These are phyloP conservation scores for Cyclocybe aegerita DNA, from an alignment of 768 basidiomycete genomes.

Conservation along the genomic window DNA sequence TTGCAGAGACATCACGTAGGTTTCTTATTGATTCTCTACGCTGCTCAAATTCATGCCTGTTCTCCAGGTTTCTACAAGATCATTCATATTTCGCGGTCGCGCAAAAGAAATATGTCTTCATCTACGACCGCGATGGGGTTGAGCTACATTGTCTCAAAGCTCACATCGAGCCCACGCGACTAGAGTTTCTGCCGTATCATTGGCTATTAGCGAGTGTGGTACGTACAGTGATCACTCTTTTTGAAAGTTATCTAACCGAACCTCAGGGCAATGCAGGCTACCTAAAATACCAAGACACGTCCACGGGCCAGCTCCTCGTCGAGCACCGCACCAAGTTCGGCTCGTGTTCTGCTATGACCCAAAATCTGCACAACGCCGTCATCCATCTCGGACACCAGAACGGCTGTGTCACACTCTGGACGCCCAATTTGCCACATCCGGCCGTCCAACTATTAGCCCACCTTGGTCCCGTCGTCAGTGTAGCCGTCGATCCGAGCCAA, in stretches of 20 bases:
- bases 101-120: slow-evolving; percentile 93
- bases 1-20: slow-evolving; percentile 82
- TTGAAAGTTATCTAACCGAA: slow-evolving; percentile 1
- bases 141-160: slow-evolving; percentile 85
- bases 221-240: slow-evolving; percentile 26
- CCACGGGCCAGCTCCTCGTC: slow-evolving; percentile 83
- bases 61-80: slow-evolving; percentile 80
- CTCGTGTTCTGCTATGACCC: slow-evolving; percentile 79
- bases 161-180: slow-evolving; percentile 84
- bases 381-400: slow-evolving; percentile 95
- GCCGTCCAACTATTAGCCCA: slow-evolving; percentile 93
- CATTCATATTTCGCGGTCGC: slow-evolving; percentile 94
- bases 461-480: slow-evolving; percentile 77
- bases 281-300: slow-evolving; percentile 96
- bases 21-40: background rate
- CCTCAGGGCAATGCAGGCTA: slow-evolving; percentile 81
- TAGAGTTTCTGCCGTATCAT: slow-evolving; percentile 95
- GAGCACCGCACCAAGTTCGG: slow-evolving; percentile 92
- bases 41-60: slow-evolving; percentile 1
- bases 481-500: slow-evolving; percentile 81
- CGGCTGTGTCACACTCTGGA: slow-evolving; percentile 95
- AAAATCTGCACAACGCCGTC: slow-evolving; percentile 92
- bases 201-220: slow-evolving; percentile 89
- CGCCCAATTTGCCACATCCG: slow-evolving; percentile 89
- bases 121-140: slow-evolving; percentile 92